A percentile compares a stretch with the other conserved stretches of the same genome.
These are phyloP conservation scores for Spinellus fusiger DNA, from an alignment of 192 early-diverging fungal genomes.

Conservation along the genomic window DNA sequence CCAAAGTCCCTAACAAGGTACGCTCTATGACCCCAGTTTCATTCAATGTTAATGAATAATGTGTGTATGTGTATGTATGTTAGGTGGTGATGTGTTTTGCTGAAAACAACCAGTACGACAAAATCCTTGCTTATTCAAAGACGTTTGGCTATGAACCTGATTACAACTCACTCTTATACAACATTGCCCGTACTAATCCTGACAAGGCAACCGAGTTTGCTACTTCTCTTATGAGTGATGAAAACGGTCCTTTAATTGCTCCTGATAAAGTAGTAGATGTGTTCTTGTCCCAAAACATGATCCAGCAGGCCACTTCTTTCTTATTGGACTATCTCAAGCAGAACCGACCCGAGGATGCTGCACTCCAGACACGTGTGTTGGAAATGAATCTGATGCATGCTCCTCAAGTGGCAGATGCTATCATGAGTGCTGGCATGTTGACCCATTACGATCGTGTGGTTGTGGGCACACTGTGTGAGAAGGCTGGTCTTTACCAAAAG, in stretches of 20 bases:
- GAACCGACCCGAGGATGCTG: slow-evolving; percentile 85
- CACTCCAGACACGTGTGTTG: slow-evolving; percentile 88
- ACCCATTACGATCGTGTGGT: slow-evolving; percentile 91
- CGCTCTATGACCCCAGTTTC: too few relatives aligned
- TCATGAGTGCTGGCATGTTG: slow-evolving; percentile 93
- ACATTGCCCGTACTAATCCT: slow-evolving; percentile 84
- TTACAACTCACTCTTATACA: slow-evolving; percentile 84
- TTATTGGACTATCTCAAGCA: slow-evolving; percentile 94
- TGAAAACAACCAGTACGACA: slow-evolving; percentile 91
- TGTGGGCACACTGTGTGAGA: slow-evolving; percentile 92
- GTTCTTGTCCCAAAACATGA: slow-evolving; percentile 84
- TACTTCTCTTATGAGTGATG: slow-evolving; percentile 75
- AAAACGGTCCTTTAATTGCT: slow-evolving; percentile 73
- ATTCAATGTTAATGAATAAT: too few relatives aligned
- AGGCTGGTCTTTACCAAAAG: slow-evolving; percentile 94
- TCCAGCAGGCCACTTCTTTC: slow-evolving; percentile 97
- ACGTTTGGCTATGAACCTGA: slow-evolving; percentile 92
- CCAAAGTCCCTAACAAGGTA: slow-evolving; percentile 90
- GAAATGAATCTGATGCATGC: slow-evolving; percentile 98
- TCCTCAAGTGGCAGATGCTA: slow-evolving; percentile 98
- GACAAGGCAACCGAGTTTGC: slow-evolving; percentile 96
- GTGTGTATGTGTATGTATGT: too few relatives aligned
- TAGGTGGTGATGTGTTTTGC: slow-evolving; percentile 96
- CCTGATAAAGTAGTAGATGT: slow-evolving; percentile 89
- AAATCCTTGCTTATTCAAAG: slow-evolving; percentile 93